phyloP scores from a whole-genome alignment of 768 basidiomycete species.

The Favolaschia claudopus region DNA sequence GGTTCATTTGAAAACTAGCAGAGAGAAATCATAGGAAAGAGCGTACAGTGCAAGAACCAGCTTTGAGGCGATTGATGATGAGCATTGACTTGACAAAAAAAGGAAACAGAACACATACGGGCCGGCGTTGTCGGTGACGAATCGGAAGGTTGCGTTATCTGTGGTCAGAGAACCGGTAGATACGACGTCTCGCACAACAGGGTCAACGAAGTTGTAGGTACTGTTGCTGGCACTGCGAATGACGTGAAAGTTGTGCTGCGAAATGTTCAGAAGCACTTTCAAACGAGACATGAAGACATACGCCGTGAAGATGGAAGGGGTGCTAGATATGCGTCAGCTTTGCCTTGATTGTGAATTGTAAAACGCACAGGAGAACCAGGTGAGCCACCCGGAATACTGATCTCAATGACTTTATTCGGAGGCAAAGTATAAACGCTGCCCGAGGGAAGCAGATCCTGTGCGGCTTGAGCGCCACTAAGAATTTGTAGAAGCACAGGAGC shows the following conservation, averaged over 20 bases:
- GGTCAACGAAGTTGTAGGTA: conserved; percentile 52
- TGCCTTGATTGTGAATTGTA: not conserved
- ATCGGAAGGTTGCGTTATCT: conserved; percentile 47
- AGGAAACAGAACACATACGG: conserved; percentile 15
- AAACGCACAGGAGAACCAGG: conserved; percentile 40
- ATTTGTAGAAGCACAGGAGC: conserved; percentile 60
- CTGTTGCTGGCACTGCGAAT: conserved; percentile 42
- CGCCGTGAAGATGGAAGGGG: conserved; percentile 43
- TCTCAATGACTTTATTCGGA: conserved; percentile 53
- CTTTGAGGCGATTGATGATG: too few relatives aligned
- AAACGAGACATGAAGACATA: conserved; percentile 18
- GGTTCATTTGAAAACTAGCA: not conserved
- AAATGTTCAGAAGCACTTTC: not conserved
- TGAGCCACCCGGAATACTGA: conserved; percentile 48
- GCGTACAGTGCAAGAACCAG: conserved; percentile 43
- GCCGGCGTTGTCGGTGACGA: conserved; percentile 48
- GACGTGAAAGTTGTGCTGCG: conserved; percentile 46
- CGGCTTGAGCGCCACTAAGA: conserved; percentile 50
- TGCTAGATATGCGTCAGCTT: conserved; percentile 23
- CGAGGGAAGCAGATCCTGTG: conserved; percentile 47
- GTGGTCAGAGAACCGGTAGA: conserved; percentile 31
- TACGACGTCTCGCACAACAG: conserved; percentile 63
- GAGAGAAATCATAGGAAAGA: too few relatives aligned
- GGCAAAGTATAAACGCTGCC: conserved; percentile 55
- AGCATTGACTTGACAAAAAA: too few relatives aligned